Evolutionary conservation across 495 filamentous ascomycete genomes (phyloP).

Genomic region (Neurospora cerealis): DNA sequence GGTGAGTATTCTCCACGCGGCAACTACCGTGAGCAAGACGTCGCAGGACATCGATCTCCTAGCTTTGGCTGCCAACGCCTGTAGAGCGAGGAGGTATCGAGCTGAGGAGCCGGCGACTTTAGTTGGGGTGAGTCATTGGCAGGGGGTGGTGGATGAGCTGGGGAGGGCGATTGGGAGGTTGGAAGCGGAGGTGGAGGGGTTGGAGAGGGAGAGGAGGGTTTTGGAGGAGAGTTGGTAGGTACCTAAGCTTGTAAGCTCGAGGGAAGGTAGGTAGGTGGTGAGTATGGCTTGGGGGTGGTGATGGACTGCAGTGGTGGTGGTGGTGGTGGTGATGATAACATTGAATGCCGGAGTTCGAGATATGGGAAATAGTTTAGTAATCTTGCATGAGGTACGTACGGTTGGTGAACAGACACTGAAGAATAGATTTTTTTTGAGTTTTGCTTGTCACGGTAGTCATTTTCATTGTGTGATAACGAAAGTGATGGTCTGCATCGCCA

Average conservation of each 20-base stretch:
- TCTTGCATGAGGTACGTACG: no score
- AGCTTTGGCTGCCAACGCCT: background rate
- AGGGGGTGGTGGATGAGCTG: background rate
- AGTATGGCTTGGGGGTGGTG: background rate
- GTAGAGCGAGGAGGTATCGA: background rate
- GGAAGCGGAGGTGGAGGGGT: background rate
- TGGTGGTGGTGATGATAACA: background rate
- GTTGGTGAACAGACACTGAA: background rate
- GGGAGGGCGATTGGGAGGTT: background rate
- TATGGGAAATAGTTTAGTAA: background rate
- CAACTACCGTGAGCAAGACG: background rate
- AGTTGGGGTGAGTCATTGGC: background rate
- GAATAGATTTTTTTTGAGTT: background rate
- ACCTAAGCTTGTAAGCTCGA: background rate
- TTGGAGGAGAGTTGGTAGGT: background rate
- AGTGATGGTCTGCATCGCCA: background rate
- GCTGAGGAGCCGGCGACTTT: background rate
- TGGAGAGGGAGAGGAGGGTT: background rate
- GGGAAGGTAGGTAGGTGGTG: background rate
- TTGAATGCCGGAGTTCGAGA: background rate
- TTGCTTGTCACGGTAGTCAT: no score
- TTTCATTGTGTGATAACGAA: background rate
- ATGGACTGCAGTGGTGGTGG: background rate
- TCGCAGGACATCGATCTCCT: background rate
- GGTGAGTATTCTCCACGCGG: background rate